A percentile compares a stretch with the other conserved stretches of the same genome.
Evolutionary conservation across 331 rosid genomes (phyloP).

Genomic region (Spiraea crenata): DNA sequence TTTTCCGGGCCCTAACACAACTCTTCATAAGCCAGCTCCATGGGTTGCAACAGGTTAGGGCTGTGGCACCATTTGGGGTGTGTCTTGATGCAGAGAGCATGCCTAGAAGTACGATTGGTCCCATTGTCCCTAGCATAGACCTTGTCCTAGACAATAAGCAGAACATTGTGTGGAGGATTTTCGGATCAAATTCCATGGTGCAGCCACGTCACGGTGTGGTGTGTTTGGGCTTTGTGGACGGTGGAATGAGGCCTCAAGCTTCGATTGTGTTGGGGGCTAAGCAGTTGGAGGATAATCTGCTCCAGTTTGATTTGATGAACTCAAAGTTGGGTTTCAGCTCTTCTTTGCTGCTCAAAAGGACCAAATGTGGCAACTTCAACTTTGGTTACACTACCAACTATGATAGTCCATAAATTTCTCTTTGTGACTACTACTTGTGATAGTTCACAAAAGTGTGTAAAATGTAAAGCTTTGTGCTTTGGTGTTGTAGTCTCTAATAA

Average conservation of each 20-base stretch:
- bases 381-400: neutral
- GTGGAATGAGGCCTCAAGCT: constrained; percentile 35
- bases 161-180: constrained; percentile 36
- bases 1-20: constrained; percentile 29
- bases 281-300: constrained; percentile 47
- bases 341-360: constrained; percentile 19
- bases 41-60: constrained; percentile 17
- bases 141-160: constrained; percentile 32
- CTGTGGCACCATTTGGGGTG: constrained; percentile 44
- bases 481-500: neutral
- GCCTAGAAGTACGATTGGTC: constrained; percentile 6
- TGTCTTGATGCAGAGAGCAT: constrained; percentile 37
- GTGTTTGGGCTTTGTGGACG: constrained; percentile 53
- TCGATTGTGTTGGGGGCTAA: constrained; percentile 35
- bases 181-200: constrained; percentile 39
- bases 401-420: neutral
- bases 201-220: constrained; percentile 30
- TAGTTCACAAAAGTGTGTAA: neutral
- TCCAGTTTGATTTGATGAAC: constrained; percentile 35
- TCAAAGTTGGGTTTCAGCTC: constrained; percentile 49
- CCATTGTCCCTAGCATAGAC: constrained; percentile 34
- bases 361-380: constrained; percentile 42
- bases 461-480: constrained; percentile 4
- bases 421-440: too few relatives aligned
- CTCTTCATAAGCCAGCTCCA: constrained; percentile 20